These are phyloP conservation scores for Suillus discolor DNA, from an alignment of 768 basidiomycete species.

Conservation along the genomic window DNA sequence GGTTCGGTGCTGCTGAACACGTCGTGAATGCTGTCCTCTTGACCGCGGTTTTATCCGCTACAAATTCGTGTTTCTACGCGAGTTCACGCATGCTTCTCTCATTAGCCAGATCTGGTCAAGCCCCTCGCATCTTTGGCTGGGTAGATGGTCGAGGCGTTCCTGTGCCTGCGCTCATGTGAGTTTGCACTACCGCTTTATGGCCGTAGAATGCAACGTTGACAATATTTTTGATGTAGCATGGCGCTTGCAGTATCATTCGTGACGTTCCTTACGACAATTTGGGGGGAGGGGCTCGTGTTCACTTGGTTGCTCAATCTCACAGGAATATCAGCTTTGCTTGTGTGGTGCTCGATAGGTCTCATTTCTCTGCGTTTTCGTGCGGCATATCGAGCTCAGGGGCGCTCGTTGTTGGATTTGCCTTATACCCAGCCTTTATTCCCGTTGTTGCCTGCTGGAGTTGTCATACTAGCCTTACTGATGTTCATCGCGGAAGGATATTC, in stretches of 20 bases:
- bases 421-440: constrained; percentile 60
- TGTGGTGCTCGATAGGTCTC: constrained; percentile 61
- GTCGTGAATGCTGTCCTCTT: constrained; percentile 69
- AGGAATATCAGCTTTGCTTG: constrained; percentile 66
- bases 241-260: constrained; percentile 50
- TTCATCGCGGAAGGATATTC: constrained; percentile 59
- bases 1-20: constrained; percentile 62
- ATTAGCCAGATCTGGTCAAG: constrained; percentile 66
- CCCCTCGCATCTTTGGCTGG: constrained; percentile 65
- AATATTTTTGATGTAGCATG: constrained; percentile 35
- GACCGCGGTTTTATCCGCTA: constrained; percentile 66
- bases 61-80: constrained; percentile 66
- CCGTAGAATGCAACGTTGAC: constrained; percentile 25
- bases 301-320: constrained; percentile 65
- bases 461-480: constrained; percentile 53
- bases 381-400: constrained; percentile 59
- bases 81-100: constrained; percentile 62
- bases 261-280: constrained; percentile 60
- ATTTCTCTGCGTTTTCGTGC: constrained; percentile 63
- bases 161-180: constrained; percentile 52
- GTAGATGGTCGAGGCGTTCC: constrained; percentile 69
- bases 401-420: constrained; percentile 54
- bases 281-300: constrained; percentile 57
- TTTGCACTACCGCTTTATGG: constrained; percentile 28
- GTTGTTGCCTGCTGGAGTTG: constrained; percentile 49